phyloP scores from a whole-genome alignment of 176 grass and related monocot genomes.

The Oryza brachyantha region DNA sequence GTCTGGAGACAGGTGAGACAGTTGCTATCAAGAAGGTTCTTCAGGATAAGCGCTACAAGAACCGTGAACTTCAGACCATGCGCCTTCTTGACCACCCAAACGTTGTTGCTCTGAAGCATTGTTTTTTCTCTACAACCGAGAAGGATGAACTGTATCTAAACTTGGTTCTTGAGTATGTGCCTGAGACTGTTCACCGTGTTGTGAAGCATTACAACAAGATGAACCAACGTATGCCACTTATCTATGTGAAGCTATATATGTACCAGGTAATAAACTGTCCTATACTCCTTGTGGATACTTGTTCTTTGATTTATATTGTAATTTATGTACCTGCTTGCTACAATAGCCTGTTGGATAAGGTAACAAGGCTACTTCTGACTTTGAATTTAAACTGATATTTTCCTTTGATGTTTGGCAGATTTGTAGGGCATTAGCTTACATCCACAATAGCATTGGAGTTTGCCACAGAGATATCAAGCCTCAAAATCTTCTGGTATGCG shows the following conservation, averaged over 20 bases:
- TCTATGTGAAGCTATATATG: conserved; percentile 76
- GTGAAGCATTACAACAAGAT: conserved; percentile 84
- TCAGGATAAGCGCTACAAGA: conserved; percentile 92
- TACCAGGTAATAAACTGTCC: conserved; percentile 54
- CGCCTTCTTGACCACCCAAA: conserved; percentile 79
- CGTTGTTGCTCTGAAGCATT: conserved; percentile 69
- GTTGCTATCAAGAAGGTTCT: conserved; percentile 91
- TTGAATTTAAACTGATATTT: conserved; percentile 15
- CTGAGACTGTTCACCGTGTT: conserved; percentile 75
- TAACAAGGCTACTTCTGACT: neutral
- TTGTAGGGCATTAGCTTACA: conserved; percentile 73
- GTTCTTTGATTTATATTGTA: neutral
- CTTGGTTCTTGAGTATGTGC: conserved; percentile 83
- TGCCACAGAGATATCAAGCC: conserved; percentile 87
- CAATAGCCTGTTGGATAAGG: neutral
- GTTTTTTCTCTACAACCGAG: conserved; percentile 78
- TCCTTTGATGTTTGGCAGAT: conserved; percentile 43
- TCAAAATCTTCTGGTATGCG: conserved; percentile 81
- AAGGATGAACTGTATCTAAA: conserved; percentile 80
- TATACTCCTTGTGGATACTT: neutral
- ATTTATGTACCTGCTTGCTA: neutral
- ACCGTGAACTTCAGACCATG: conserved; percentile 80
- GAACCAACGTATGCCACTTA: conserved; percentile 80
- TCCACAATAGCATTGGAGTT: conserved; percentile 77
- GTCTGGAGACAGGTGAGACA: conserved; percentile 73